Base-by-base conservation (phyloP, 805 yeast species). In the Saccharomycopsis fodiens region DNA sequence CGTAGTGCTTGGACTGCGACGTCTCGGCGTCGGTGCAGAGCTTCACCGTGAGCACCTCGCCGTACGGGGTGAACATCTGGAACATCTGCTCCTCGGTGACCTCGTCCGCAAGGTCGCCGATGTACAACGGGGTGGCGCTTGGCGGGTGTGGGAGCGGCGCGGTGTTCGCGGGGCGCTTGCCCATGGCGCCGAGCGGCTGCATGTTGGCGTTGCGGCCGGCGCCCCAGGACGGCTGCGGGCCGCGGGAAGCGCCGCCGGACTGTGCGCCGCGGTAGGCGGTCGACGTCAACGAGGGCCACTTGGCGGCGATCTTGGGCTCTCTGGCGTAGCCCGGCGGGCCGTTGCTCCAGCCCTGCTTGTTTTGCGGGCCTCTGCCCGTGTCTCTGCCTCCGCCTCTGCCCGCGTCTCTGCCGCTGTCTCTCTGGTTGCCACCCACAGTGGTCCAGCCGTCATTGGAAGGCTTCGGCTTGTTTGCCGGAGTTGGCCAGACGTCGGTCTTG, bases 1-100 rank as follows among this genome's bases (percentile, higher is more conserved):
- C 93, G 60, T 83, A 82, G 2, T 87, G 83, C 46, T 85, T 63
- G 1, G 88, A 75, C 41, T 69, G 62, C 20, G 73, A 73, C n/a
- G 74, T 65, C 27, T 65, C 62, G 21, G 75, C 71, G 53, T 77
- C 76, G 45, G 68, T 63, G 52, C 87, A 78, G 35, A 84, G 67
- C 56, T 80, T 82, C 25, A 78, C 76, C 3, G 84, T 74, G 12
- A 70, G 58, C 13, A 81, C 67, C 0, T 79, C 66, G 7, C 72
- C 68, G 48, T 50, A 70, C 13, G 54, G 53, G 1, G 58, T 53
- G 50, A 84, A 81, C 36, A 67, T 55, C 1, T 65, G 61, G 46
- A 59, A 67, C 35, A 83, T 61, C 20, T 59, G 53, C 10, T 67
- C 67, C 52, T 81, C 86, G 2, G 73, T 63, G 2, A 79, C 73